Conservation (phyloP, 2,329 filamentous ascomycete genomes). For the Penicillium digitatum region DNA sequence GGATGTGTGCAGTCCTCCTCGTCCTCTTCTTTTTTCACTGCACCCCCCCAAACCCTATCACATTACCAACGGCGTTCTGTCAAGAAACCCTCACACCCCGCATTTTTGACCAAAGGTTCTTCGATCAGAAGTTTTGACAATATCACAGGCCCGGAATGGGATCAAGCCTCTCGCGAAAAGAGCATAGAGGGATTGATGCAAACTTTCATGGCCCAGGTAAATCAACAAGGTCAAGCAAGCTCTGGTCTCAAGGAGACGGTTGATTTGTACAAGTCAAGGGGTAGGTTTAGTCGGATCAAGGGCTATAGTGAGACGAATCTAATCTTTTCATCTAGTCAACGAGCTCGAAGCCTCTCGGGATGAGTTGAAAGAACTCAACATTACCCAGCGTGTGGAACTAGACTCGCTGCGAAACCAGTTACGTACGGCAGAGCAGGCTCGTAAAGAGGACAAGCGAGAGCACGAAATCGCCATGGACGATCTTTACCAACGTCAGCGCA, state of each 20-base stretch:
- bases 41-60: slow-evolving; percentile 30
- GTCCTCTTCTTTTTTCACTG: slow-evolving; percentile 14
- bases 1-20: slow-evolving; percentile 43
- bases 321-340: slow-evolving; percentile 41
- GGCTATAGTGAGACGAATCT: neutral
- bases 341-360: slow-evolving; percentile 55
- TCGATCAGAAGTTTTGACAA: slow-evolving; percentile 59
- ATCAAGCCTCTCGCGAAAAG: slow-evolving; percentile 71
- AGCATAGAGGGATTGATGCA: slow-evolving; percentile 72
- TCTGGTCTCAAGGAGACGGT: slow-evolving; percentile 70
- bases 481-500: slow-evolving; percentile 50
- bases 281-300: slow-evolving; percentile 48
- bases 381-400: slow-evolving; percentile 63
- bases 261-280: slow-evolving; percentile 67
- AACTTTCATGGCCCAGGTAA: slow-evolving; percentile 68
- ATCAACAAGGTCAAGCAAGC: slow-evolving; percentile 63
- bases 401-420: slow-evolving; percentile 57
- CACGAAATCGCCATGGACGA: slow-evolving; percentile 53
- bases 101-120: slow-evolving; percentile 70
- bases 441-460: slow-evolving; percentile 52
- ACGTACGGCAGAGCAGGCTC: slow-evolving; percentile 45
- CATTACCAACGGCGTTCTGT: slow-evolving; percentile 15
- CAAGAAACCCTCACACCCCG: slow-evolving; percentile 33
- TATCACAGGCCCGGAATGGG: slow-evolving; percentile 52
- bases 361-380: slow-evolving; percentile 51